Conservation (phyloP, 306 rosid species). For the Prunus persica region Prunus_persica_NCBIv2 NC_034011.1:26415001-26415500, state of each 20-base stretch:
- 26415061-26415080: too few relatives aligned
- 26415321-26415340: background rate
- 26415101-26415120: background rate
- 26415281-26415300: slow-evolving; percentile 59
- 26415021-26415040: slow-evolving; percentile 13
- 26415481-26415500: slow-evolving; percentile 77
- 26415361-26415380: slow-evolving; percentile 1
- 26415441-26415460: slow-evolving; percentile 75
- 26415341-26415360: background rate
- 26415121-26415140: slow-evolving; percentile 85
- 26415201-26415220: slow-evolving; percentile 57
- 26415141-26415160: slow-evolving; percentile 78
- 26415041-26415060: background rate
- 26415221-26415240: slow-evolving; percentile 51
- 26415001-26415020: slow-evolving; percentile 50
- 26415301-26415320: slow-evolving; percentile 1
- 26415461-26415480: slow-evolving; percentile 90
- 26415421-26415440: slow-evolving; percentile 68
- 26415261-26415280: slow-evolving; percentile 54
- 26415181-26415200: slow-evolving; percentile 69
- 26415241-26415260: slow-evolving; percentile 87
- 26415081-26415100: background rate
- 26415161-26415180: slow-evolving; percentile 97
- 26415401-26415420: slow-evolving; percentile 59
- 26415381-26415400: slow-evolving; percentile 77